These are phyloP conservation scores for Triangularia verruculosa DNA, from an alignment of 2,329 filamentous ascomycete species.

Conservation along the genomic window DNA sequence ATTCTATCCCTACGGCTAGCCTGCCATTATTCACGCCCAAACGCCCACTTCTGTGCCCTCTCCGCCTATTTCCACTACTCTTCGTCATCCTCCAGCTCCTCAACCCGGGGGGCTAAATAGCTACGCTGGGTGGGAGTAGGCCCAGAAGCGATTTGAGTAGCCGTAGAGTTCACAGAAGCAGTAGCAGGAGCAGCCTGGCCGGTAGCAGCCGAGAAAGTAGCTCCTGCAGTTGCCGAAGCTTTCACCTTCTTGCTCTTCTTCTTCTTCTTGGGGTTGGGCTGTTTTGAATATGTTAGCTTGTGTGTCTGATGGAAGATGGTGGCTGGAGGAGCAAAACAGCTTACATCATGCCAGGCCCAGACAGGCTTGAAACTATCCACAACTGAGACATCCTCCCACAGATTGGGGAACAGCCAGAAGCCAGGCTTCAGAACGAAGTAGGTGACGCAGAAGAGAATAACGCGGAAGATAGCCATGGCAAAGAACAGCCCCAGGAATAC, in stretches of 20 bases:
- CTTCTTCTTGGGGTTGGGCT: conserved; percentile 44
- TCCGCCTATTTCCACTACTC: conserved; percentile 1
- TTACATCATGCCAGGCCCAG: conserved; percentile 97
- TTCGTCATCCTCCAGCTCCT: conserved; percentile 37
- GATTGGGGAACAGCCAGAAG: conserved; percentile 96
- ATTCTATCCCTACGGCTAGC: neutral
- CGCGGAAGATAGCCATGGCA: conserved; percentile 92
- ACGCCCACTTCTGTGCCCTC: neutral
- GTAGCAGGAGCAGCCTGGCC: conserved; percentile 51
- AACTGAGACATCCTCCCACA: conserved; percentile 98
- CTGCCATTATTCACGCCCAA: neutral
- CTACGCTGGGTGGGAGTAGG: conserved; percentile 41
- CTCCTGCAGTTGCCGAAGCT: conserved; percentile 37
- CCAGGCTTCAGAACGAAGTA: conserved; percentile 82
- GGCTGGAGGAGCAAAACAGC: conserved; percentile 31
- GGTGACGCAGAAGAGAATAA: conserved; percentile 91
- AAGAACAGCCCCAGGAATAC: conserved; percentile 91
- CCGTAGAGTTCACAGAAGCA: conserved; percentile 56
- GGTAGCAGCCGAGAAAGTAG: conserved; percentile 50
- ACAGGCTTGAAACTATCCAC: conserved; percentile 94
- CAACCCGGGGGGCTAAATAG: conserved; percentile 44
- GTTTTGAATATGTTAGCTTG: conserved; percentile 21
- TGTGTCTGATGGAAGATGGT: neutral
- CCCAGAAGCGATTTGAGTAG: conserved; percentile 50
- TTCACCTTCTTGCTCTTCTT: conserved; percentile 47